phyloP scores from a whole-genome alignment of 208 protist genomes.

The Wallacemonas sp. region DNA sequence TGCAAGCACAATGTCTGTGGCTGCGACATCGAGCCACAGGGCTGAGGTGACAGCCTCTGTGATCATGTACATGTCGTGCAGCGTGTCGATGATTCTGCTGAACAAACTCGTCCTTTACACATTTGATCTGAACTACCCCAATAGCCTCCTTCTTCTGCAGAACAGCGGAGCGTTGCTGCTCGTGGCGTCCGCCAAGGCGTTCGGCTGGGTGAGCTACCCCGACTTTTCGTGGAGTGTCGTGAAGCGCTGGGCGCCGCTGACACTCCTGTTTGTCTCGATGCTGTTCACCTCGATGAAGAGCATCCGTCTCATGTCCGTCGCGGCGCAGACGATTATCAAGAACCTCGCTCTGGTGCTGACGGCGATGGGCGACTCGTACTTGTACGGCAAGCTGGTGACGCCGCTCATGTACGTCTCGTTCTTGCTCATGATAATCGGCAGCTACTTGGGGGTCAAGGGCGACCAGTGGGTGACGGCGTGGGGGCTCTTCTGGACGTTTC shows the following conservation, averaged over 20 bases:
- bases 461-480: constrained; percentile 76
- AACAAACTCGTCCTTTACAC: constrained; percentile 85
- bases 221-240: constrained; percentile 50
- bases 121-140: constrained; percentile 69
- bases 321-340: constrained; percentile 85
- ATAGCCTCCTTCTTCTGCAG: constrained; percentile 72
- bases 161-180: constrained; percentile 66
- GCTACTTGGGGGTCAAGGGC: constrained; percentile 54
- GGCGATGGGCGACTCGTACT: constrained; percentile 71
- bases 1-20: no score
- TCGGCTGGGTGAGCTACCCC: constrained; percentile 53
- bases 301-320: constrained; percentile 81
- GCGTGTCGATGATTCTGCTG: constrained; percentile 84
- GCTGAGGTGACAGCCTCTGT: constrained; percentile 45
- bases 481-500: constrained; percentile 82
- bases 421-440: constrained; percentile 61
- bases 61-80: constrained; percentile 68
- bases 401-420: constrained; percentile 51
- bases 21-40: not conserved
- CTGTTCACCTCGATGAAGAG: constrained; percentile 85
- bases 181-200: constrained; percentile 43
- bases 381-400: constrained; percentile 66
- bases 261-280: constrained; percentile 82
- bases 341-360: constrained; percentile 81
- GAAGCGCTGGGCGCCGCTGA: constrained; percentile 71